Conservation (phyloP, 768 basidiomycete species). For the Psilocybe sp. region DNA sequence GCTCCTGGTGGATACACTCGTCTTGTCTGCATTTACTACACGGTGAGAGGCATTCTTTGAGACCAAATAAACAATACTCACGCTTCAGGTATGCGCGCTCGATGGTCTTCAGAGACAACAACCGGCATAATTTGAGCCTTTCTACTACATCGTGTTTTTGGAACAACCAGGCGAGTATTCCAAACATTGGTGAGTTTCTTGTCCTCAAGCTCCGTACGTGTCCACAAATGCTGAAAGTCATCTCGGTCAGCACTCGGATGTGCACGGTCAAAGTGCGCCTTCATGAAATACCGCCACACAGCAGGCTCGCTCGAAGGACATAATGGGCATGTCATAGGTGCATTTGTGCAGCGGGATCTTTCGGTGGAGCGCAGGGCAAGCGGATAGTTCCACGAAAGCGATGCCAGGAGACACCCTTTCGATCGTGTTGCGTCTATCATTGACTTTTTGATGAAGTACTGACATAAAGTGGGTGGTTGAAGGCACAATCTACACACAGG, state of each 20-base stretch:
- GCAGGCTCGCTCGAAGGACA: constrained; percentile 10
- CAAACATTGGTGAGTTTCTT: constrained; percentile 15
- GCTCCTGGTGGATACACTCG: too few relatives aligned
- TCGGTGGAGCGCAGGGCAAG: constrained; percentile 3
- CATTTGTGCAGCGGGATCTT: constrained; percentile 2
- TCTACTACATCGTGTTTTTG: constrained; percentile 3
- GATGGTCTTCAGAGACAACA: constrained; percentile 13
- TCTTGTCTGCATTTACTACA: too few relatives aligned
- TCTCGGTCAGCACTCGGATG: background rate
- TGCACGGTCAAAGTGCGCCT: constrained; percentile 14
- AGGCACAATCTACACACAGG: constrained; percentile 25
- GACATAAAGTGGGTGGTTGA: constrained; percentile 12
- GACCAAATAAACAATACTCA: background rate
- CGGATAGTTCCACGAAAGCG: constrained; percentile 10
- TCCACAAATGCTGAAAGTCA: constrained; percentile 7
- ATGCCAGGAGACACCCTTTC: constrained; percentile 8
- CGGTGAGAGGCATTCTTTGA: too few relatives aligned
- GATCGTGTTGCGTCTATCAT: constrained; percentile 9
- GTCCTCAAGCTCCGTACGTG: constrained; percentile 15
- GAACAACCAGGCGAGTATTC: constrained; percentile 8
- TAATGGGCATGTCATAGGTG: background rate
- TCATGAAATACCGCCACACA: constrained; percentile 16
- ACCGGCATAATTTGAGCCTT: constrained; percentile 8
- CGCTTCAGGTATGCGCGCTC: background rate
- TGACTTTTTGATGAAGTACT: constrained; percentile 14